Percentiles rank a stretch among this genome's conserved stretches.
These are phyloP conservation scores for Saxispiralis lemnorum DNA, from an alignment of 495 filamentous ascomycete genomes.

Conservation along the genomic window DNA sequence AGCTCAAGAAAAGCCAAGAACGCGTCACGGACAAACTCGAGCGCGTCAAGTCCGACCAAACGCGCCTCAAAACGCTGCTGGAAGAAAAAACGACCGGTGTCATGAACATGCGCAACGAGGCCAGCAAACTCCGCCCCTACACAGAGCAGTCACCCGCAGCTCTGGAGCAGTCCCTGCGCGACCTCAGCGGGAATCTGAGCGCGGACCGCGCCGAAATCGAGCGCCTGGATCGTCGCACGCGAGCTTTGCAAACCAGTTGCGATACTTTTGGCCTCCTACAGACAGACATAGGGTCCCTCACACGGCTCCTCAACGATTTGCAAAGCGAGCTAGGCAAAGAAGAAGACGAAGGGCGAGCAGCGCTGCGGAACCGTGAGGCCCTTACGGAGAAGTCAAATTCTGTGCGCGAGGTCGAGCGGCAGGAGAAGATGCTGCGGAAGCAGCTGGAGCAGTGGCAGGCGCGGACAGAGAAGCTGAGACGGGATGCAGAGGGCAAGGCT, in stretches of 20 bases:
- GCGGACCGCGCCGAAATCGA: conserved; percentile 72
- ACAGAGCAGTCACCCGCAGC: conserved; percentile 71
- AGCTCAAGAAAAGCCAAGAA: conserved; percentile 60
- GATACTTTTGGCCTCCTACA: conserved; percentile 74
- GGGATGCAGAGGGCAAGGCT: conserved; percentile 63
- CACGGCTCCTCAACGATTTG: conserved; percentile 78
- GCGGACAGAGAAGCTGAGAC: conserved; percentile 62
- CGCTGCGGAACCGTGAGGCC: conserved; percentile 63
- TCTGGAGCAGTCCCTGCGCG: conserved; percentile 62
- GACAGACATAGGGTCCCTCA: conserved; percentile 66
- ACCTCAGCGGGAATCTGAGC: conserved; percentile 57
- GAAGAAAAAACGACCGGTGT: conserved; percentile 60
- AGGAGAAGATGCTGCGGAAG: conserved; percentile 62
- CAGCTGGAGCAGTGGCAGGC: conserved; percentile 71
- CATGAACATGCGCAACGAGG: conserved; percentile 49
- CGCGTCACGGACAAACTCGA: conserved; percentile 62
- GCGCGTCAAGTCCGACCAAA: conserved; percentile 53
- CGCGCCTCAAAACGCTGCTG: conserved; percentile 47
- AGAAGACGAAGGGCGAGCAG: conserved; percentile 68
- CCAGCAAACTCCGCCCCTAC: conserved; percentile 75
- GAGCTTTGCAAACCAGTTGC: conserved; percentile 79
- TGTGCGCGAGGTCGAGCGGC: conserved; percentile 77
- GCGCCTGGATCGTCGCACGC: conserved; percentile 60
- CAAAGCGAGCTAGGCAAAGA: conserved; percentile 66
- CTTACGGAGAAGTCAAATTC: conserved; percentile 73